Evolutionary conservation across 148 eudicot genomes (phyloP).

Genomic region (Gaultheria prostrata): DNA sequence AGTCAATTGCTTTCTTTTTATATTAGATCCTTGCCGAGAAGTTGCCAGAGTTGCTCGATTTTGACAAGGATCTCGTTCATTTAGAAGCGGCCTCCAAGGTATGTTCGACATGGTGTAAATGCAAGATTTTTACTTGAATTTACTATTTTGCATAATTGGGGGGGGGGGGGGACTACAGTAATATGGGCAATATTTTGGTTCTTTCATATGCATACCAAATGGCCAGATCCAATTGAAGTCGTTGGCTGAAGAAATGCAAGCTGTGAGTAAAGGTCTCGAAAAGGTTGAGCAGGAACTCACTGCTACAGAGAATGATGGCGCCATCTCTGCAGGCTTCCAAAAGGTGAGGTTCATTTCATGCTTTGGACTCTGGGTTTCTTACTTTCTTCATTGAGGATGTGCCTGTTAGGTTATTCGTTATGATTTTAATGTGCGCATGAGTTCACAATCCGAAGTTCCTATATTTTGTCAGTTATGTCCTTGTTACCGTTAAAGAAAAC

Average conservation of each 20-base stretch:
- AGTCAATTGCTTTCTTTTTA: slow-evolving; percentile 15
- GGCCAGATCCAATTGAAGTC: slow-evolving; percentile 83
- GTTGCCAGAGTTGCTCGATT: slow-evolving; percentile 88
- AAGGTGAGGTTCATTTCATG: slow-evolving; percentile 44
- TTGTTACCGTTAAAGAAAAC: background rate
- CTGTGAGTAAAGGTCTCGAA: slow-evolving; percentile 98
- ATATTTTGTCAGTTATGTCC: background rate
- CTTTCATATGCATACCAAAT: slow-evolving; percentile 14
- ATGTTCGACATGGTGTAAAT: slow-evolving; percentile 16
- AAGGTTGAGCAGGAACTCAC: slow-evolving; percentile 98
- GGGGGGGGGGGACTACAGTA: background rate
- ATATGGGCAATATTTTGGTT: slow-evolving; percentile 3
- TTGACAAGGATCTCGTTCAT: slow-evolving; percentile 84
- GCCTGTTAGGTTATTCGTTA: background rate
- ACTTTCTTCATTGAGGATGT: slow-evolving; percentile 4
- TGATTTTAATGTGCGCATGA: background rate
- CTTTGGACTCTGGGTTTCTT: background rate
- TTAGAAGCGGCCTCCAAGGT: slow-evolving; percentile 98
- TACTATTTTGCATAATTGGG: background rate
- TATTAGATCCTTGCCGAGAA: slow-evolving; percentile 79
- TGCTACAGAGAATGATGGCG: slow-evolving; percentile 90
- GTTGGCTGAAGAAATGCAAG: slow-evolving; percentile 99
- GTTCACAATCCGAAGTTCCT: background rate
- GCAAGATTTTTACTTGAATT: background rate
- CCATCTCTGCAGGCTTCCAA: slow-evolving; percentile 77